These are phyloP conservation scores for Syncephalis fuscata DNA, from an alignment of 371 early-diverging fungal species.

Conservation along the genomic window DNA sequence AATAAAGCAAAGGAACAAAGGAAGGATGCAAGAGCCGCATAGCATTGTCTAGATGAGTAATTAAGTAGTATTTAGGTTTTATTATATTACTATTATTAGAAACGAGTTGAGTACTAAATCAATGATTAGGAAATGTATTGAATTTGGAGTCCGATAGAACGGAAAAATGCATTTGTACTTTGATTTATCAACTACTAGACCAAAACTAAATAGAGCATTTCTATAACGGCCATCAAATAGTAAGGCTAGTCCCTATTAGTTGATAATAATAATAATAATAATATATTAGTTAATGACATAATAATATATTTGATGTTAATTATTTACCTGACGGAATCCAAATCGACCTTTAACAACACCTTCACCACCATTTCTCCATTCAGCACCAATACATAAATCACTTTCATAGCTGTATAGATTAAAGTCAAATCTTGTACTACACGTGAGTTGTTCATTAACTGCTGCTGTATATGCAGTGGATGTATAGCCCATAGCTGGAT, in stretches of 20 bases:
- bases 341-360: conserved; percentile 41
- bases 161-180: conserved; percentile 19
- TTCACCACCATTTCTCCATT: conserved; percentile 38
- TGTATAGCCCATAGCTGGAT: conserved; percentile 80
- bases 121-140: conserved; percentile 35
- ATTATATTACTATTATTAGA: no score
- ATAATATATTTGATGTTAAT: not conserved
- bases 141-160: conserved; percentile 40
- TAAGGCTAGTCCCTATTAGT: conserved; percentile 24
- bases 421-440: conserved; percentile 72
- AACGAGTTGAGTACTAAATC: no score
- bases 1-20: no score
- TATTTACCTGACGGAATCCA: conserved; percentile 20
- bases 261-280: not conserved
- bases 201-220: conserved; percentile 35
- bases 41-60: no score
- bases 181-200: conserved; percentile 27
- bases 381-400: conserved; percentile 65
- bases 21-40: no score
- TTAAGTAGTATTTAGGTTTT: no score
- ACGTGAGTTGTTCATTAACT: conserved; percentile 40
- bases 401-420: conserved; percentile 78
- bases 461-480: conserved; percentile 64
- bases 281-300: not conserved
- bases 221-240: conserved; percentile 53